Evolutionary conservation across 805 yeast genomes (phyloP).

Genomic region (Soucietia sequanensis): DNA sequence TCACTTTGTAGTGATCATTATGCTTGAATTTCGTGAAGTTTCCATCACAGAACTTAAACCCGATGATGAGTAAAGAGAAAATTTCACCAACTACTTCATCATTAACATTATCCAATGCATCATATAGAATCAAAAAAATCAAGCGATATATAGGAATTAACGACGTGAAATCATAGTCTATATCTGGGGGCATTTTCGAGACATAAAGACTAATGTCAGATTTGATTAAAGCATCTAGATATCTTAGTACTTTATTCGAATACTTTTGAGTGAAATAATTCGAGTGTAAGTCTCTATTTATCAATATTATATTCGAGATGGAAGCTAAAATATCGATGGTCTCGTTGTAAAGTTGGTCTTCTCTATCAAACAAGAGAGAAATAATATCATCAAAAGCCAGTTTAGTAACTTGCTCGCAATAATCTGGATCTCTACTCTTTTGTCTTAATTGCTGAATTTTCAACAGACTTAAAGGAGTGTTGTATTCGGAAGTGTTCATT

Average conservation of each 20-base stretch:
- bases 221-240: constrained; percentile 5
- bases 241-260: constrained; percentile 10
- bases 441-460: constrained; percentile 7
- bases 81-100: constrained; percentile 8
- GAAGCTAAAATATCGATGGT: constrained; percentile 18
- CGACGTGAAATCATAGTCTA: constrained; percentile 8
- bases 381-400: constrained; percentile 10
- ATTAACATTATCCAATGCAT: constrained; percentile 12
- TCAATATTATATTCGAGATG: constrained; percentile 23
- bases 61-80: constrained; percentile 10
- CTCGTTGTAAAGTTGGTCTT: constrained; percentile 2
- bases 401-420: constrained; percentile 9
- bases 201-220: not conserved
- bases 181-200: constrained; percentile 2
- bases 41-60: constrained; percentile 13
- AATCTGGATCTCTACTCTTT: constrained; percentile 13
- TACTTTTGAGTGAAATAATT: constrained; percentile 17
- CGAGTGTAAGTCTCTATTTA: constrained; percentile 20
- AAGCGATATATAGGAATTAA: constrained; percentile 24
- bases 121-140: constrained; percentile 23
- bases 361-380: constrained; percentile 4
- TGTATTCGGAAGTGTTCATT: no score
- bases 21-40: constrained; percentile 1
- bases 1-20: constrained; percentile 7
- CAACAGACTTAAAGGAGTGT: no score